phyloP scores from a whole-genome alignment of 805 yeast genomes.

The Ogataea philodendri region DNA sequence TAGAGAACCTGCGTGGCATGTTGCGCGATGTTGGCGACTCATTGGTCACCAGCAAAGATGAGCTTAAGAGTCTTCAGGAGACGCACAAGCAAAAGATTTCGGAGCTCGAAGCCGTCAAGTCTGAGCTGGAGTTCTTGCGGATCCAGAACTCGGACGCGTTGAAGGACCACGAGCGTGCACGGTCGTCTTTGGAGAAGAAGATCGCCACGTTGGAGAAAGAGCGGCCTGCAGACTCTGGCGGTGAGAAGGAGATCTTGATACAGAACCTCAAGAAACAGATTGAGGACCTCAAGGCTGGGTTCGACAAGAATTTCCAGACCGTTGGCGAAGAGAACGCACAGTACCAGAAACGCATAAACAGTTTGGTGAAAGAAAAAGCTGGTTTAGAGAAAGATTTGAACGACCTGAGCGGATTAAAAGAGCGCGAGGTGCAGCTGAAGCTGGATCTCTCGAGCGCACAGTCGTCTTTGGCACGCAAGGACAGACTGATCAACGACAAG shows the following conservation, averaged over 20 bases:
- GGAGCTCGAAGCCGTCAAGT: slow-evolving; percentile 23
- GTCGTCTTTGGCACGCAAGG: slow-evolving; percentile 45
- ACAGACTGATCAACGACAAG: slow-evolving; percentile 39
- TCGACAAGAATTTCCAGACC: slow-evolving; percentile 26
- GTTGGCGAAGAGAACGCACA: slow-evolving; percentile 31
- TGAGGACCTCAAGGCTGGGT: slow-evolving; percentile 17
- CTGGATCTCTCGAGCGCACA: slow-evolving; percentile 48
- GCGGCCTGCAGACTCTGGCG: slow-evolving; percentile 8
- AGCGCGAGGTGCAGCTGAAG: slow-evolving; percentile 45
- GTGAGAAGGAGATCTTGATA: slow-evolving; percentile 18
- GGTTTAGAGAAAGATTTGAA: slow-evolving; percentile 24
- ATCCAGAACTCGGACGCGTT: slow-evolving; percentile 38
- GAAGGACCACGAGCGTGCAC: slow-evolving; percentile 35
- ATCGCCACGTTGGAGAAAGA: slow-evolving; percentile 18
- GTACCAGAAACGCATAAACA: slow-evolving; percentile 30
- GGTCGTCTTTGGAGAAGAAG: slow-evolving; percentile 27
- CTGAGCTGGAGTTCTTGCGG: slow-evolving; percentile 32
- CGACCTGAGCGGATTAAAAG: slow-evolving; percentile 40
- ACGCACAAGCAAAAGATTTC: slow-evolving; percentile 1
- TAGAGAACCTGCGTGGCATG: slow-evolving; percentile 73
- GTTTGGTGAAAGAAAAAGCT: slow-evolving; percentile 38
- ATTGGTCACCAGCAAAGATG: slow-evolving; percentile 65
- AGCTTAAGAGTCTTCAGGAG: slow-evolving; percentile 29
- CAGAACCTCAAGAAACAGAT: slow-evolving; percentile 19
- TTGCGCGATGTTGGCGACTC: slow-evolving; percentile 75